Percentiles rank a stretch among this genome's conserved stretches.
phyloP scores from a whole-genome alignment of 2,329 filamentous ascomycete species.

The Fusarium musae region DNA sequence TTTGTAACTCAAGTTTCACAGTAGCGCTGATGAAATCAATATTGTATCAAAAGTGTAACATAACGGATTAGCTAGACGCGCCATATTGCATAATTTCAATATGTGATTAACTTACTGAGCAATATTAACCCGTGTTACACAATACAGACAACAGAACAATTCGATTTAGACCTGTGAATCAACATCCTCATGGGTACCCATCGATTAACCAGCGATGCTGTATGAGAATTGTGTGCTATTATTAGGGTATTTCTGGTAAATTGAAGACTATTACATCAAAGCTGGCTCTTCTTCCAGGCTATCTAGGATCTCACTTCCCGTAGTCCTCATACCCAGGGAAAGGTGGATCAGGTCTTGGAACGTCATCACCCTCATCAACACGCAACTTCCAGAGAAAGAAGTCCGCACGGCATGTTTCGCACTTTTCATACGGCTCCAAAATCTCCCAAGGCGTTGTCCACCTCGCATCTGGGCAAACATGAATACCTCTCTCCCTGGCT shows the following conservation, averaged over 20 bases:
- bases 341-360: background rate
- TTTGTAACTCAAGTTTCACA: background rate
- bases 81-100: background rate
- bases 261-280: accelerated
- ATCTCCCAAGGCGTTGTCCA: background rate
- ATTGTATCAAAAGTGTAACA: background rate
- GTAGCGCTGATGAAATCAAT: background rate
- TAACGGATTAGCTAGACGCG: background rate
- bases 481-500: background rate
- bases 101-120: accelerated
- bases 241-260: background rate
- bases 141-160: accelerated
- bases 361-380: background rate
- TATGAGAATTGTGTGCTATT: background rate
- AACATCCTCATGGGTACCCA: accelerated
- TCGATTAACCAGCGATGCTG: accelerated
- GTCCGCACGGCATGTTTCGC: background rate
- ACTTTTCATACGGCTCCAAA: background rate
- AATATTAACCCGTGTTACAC: background rate
- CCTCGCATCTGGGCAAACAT: background rate
- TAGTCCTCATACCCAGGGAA: background rate
- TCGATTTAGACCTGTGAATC: accelerated
- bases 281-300: background rate
- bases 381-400: background rate
- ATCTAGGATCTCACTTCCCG: background rate